Evolutionary conservation across 192 early-diverging fungal genomes (phyloP), one percentile per base, ranked within the genome.

Genomic region (Coemansia sp.): DNA sequence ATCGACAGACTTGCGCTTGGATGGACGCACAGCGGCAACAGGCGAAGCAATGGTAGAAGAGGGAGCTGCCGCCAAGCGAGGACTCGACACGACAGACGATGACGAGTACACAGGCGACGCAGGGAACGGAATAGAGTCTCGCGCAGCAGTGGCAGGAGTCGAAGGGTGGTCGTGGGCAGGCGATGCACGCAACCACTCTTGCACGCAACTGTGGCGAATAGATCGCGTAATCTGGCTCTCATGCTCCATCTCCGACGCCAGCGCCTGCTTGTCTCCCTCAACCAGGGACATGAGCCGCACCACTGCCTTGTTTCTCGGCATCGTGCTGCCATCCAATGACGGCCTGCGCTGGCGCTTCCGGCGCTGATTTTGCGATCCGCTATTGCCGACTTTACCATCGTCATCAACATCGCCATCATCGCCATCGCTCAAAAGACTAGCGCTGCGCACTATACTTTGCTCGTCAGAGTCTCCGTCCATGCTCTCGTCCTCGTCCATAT

Each of bases 211-310:
- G 60, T 79, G 76, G 54, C 76, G 70, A 32, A 79, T 79, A 3
- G 66, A 58, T 17, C 76, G 33, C 8, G 76, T 79, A 29, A 79
- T 79, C n/a, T 79, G 70, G 24, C 70, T 63, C 70, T 79, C 76
- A 29, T 79, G 76, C 55, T 72, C 76, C 70, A 79, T 79, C 50
- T 79, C 76, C 8, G 76, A 61, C 11, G 76, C 76, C 65, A 72
- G 63, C 55, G 70, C 62, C 66, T 56, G 62, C 35, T 36, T 56
- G 53, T 79, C 76, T 55, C 69, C 76, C 38, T 79, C 76, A 0
- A 79, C 76, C 44, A 79, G 50, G 35, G 70, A 72, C 54, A 62
- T 53, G 38, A 79, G 59, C 59, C 76, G 56, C 66, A 68, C 58
- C 34, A 79, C 67, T 12, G 76, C 76, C 70, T 72, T 79, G 66